These are phyloP conservation scores for Singerocomus rubriflavus DNA, from an alignment of 1,284 basidiomycete species.

Conservation along the genomic window DNA sequence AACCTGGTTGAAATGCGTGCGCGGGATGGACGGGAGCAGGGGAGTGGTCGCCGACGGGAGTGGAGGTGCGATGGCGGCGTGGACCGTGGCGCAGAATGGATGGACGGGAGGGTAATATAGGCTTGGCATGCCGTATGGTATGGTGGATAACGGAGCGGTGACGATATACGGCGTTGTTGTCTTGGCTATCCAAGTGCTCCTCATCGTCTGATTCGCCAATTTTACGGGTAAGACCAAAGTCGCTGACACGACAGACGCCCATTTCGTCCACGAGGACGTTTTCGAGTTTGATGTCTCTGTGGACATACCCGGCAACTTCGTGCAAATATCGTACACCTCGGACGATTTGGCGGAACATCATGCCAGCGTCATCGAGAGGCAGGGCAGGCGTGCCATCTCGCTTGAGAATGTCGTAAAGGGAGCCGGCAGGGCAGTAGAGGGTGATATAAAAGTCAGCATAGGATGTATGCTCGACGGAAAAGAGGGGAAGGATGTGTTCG, in stretches of 20 bases:
- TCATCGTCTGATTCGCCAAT: conserved; percentile 53
- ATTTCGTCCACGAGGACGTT: conserved; percentile 90
- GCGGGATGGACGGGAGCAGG: conserved; percentile 28
- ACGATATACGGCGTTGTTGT: conserved; percentile 19
- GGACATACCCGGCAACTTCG: conserved; percentile 72
- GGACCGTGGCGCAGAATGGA: conserved; percentile 37
- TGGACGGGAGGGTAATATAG: conserved; percentile 29
- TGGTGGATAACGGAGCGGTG: conserved; percentile 30
- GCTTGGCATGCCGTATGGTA: conserved; percentile 23
- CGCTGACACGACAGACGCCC: conserved; percentile 76
- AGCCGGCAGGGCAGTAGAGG: conserved; percentile 80
- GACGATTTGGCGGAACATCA: conserved; percentile 89
- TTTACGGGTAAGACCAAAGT: conserved; percentile 78
- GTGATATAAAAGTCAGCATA: conserved; percentile 84
- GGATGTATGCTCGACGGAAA: conserved; percentile 61
- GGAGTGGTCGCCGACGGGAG: conserved; percentile 42
- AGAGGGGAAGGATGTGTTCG: conserved; percentile 80
- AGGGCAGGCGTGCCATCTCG: conserved; percentile 63
- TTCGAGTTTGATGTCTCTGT: conserved; percentile 95
- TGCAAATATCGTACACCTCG: conserved; percentile 86
- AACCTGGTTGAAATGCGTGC: conserved; percentile 71
- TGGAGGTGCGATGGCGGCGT: conserved; percentile 58
- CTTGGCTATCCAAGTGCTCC: conserved; percentile 31
- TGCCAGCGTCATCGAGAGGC: conserved; percentile 75
- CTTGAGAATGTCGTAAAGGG: conserved; percentile 81